phyloP scores from a whole-genome alignment of 352 stramenopile species.

The Pythium rishiriense region DNA sequence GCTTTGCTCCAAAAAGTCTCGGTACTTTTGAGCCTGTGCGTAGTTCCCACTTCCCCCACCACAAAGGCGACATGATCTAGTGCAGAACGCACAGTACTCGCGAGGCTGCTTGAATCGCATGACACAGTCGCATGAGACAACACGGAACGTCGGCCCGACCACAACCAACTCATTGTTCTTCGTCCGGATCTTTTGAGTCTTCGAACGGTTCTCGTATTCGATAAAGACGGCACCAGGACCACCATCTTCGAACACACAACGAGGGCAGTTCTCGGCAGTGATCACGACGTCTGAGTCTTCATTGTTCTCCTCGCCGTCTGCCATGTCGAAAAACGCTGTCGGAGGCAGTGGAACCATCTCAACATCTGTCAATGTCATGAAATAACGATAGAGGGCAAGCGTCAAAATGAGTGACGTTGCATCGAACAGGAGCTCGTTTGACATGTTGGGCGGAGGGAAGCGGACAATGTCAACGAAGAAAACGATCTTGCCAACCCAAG shows the following conservation, averaged over 20 bases:
- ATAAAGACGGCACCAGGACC: slow-evolving; percentile 70
- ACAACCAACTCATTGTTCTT: slow-evolving; percentile 55
- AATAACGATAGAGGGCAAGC: slow-evolving; percentile 45
- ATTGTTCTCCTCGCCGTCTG: slow-evolving; percentile 46
- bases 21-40: slow-evolving; percentile 72
- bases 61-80: slow-evolving; percentile 66
- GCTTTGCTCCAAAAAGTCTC: slow-evolving; percentile 68
- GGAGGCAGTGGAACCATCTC: slow-evolving; percentile 70
- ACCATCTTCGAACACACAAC: slow-evolving; percentile 81
- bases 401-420: slow-evolving; percentile 37
- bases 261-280: slow-evolving; percentile 76
- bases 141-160: slow-evolving; percentile 77
- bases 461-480: slow-evolving; percentile 53
- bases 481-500: slow-evolving; percentile 66
- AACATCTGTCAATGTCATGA: slow-evolving; percentile 46
- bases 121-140: slow-evolving; percentile 85
- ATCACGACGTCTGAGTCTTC: slow-evolving; percentile 50
- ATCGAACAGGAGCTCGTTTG: slow-evolving; percentile 50
- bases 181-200: slow-evolving; percentile 45
- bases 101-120: slow-evolving; percentile 58
- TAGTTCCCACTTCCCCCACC: slow-evolving; percentile 78
- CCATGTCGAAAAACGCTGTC: slow-evolving; percentile 70
- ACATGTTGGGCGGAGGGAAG: slow-evolving; percentile 39
- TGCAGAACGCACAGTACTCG: slow-evolving; percentile 79
- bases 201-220: slow-evolving; percentile 50